Evolutionary conservation across 345 rosid species (phyloP), one percentile per base, ranked within the genome.

Genomic region (Heritiera littoralis): DNA sequence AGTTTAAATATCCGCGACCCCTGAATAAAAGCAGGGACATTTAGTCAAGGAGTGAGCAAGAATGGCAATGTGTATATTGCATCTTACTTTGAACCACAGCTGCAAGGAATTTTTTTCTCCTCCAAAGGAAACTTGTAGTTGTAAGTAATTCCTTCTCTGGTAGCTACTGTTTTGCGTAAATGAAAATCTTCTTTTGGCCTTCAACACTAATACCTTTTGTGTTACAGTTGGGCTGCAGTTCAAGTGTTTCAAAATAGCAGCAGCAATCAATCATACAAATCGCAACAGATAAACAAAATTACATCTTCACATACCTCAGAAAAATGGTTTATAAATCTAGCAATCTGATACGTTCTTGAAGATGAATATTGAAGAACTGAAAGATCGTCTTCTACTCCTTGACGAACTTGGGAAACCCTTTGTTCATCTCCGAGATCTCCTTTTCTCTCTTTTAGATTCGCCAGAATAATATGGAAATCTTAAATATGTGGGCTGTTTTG

Each of bases 91-190:
- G 98, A 87, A 86, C 97, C 92, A 84, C 99, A 96, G 90, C 91
- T 90, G 87, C 99, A 96, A 30, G 98, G 99, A 48, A 94, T 96
- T 86, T 96, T 96, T 77, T 91, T 85, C 75, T 92, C 98, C 84
- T 94, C 99, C 87, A 96, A 81, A 10, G 98, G 99, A 84, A 96
- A 94, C 81, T 92, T 96, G 91, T 94, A 96, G 86, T 96, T 96
- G 81, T 96, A 96, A 77, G 97, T 87, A 71, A 96, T 85, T 85
- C 94, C 99, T 92, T 96, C 98, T 76, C 99, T 98, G 38, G 88
- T 87, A 20, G 81, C 82, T 79, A 96, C 55, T 97, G 89, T 79
- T 96, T 96, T 40, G 99, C 93, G 84, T 96, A 96, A 69, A 96
- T 96, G 82, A 96, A 96, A 79, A 92, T 94, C 79, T 88, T 94